Evolutionary conservation across 2,329 filamentous ascomycete species (phyloP).

Genomic region (Coniella vitis): DNA sequence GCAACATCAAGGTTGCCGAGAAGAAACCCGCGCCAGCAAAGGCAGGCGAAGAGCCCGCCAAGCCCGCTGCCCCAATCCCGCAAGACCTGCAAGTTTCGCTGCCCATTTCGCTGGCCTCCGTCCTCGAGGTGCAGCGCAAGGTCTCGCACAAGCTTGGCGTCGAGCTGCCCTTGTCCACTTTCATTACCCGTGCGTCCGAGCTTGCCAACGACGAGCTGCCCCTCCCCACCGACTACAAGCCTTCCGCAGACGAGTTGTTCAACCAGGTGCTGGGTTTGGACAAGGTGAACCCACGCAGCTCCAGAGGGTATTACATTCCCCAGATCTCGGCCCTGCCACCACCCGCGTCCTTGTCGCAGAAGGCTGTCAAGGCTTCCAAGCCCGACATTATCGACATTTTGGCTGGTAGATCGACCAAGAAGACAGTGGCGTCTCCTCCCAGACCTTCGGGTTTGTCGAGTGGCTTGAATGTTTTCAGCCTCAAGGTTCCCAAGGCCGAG

Average conservation of each 20-base stretch:
- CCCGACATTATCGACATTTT: slow-evolving; percentile 81
- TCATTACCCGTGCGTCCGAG: slow-evolving; percentile 77
- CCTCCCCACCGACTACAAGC: slow-evolving; percentile 53
- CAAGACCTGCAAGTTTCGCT: slow-evolving; percentile 57
- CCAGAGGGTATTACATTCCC: slow-evolving; percentile 62
- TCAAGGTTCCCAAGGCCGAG: slow-evolving; percentile 73
- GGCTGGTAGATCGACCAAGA: slow-evolving; percentile 28
- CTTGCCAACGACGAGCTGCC: slow-evolving; percentile 85
- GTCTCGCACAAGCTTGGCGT: slow-evolving; percentile 72
- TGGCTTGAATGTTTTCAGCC: slow-evolving; percentile 70
- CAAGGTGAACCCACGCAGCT: slow-evolving; percentile 36
- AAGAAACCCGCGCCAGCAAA: slow-evolving; percentile 36
- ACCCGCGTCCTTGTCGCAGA: slow-evolving; percentile 28
- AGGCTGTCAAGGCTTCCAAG: slow-evolving; percentile 39
- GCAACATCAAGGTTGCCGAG: slow-evolving; percentile 80
- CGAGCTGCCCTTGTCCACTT: slow-evolving; percentile 75
- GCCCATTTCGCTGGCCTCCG: slow-evolving; percentile 70
- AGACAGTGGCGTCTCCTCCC: slow-evolving; percentile 26
- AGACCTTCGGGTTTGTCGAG: slow-evolving; percentile 40
- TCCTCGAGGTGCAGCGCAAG: slow-evolving; percentile 73
- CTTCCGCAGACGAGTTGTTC: slow-evolving; percentile 77
- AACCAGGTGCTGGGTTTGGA: slow-evolving; percentile 75
- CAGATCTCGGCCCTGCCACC: slow-evolving; percentile 57
- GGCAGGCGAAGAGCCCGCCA: slow-evolving; percentile 28
- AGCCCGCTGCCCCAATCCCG: slow-evolving; percentile 33